These are phyloP conservation scores for Suillus bovinus DNA, from an alignment of 768 basidiomycete genomes.

Conservation along the genomic window DNA sequence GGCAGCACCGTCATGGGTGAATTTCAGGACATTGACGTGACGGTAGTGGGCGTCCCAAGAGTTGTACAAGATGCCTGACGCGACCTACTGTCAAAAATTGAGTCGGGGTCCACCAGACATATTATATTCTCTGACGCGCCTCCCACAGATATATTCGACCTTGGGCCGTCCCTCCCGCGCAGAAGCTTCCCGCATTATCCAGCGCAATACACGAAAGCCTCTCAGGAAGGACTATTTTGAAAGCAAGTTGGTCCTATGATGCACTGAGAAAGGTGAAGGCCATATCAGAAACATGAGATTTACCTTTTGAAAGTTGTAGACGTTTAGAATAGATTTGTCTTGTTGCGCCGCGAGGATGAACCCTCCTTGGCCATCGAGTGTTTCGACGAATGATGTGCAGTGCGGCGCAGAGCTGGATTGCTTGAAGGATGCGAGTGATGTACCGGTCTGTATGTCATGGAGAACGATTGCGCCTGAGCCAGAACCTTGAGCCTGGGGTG, in stretches of 20 bases:
- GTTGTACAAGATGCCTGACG: constrained; percentile 91
- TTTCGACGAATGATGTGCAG: constrained; percentile 69
- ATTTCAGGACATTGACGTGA: constrained; percentile 76
- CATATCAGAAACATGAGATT: constrained; percentile 14
- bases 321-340: constrained; percentile 85
- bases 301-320: constrained; percentile 95
- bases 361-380: constrained; percentile 75
- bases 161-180: constrained; percentile 84
- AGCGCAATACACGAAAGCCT: constrained; percentile 80
- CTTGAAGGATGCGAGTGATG: constrained; percentile 83
- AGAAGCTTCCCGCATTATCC: constrained; percentile 71
- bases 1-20: constrained; percentile 78
- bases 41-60: constrained; percentile 98
- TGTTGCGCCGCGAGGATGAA: constrained; percentile 82
- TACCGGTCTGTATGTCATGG: constrained; percentile 81
- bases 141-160: constrained; percentile 97
- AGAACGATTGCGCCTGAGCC: constrained; percentile 62
- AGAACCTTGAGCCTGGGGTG: constrained; percentile 42
- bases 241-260: constrained; percentile 80
- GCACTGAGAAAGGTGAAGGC: background rate
- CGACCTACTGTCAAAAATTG: constrained; percentile 52
- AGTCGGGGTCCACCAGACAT: background rate
- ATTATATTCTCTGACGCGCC: constrained; percentile 48
- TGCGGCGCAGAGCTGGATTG: constrained; percentile 68
- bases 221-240: constrained; percentile 89